phyloP scores from a whole-genome alignment of 1,284 basidiomycete species.

The Ustilago xerochloae region DNA sequence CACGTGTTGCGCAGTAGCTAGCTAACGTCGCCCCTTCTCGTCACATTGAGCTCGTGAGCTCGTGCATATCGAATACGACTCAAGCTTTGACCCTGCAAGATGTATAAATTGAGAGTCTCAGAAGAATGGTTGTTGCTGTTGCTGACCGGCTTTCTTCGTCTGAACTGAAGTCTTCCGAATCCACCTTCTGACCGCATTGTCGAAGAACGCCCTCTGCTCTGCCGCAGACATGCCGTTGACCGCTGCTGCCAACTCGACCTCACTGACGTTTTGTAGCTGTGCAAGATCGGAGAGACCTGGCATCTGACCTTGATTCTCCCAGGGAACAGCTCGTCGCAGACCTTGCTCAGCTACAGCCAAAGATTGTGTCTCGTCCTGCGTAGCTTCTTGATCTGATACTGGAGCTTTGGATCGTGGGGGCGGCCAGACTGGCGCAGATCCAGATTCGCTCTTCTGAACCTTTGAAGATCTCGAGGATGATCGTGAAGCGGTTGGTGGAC shows the following conservation, averaged over 20 bases:
- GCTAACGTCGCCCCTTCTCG: too few species aligned
- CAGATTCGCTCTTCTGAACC: background rate
- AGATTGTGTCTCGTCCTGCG: conserved; percentile 24
- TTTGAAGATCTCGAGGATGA: conserved; percentile 5
- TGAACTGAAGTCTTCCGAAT: conserved; percentile 12
- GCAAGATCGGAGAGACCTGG: conserved; percentile 26
- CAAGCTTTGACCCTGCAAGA: background rate
- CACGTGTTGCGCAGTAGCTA: too few species aligned
- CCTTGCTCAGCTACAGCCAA: conserved; percentile 24
- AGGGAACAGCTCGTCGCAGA: conserved; percentile 9
- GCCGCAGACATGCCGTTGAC: conserved; percentile 29
- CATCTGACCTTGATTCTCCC: background rate
- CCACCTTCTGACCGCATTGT: conserved; percentile 28
- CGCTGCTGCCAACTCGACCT: conserved; percentile 24
- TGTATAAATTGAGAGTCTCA: background rate
- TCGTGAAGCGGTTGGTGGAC: background rate
- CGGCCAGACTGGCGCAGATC: conserved; percentile 18
- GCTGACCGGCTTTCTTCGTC: conserved; percentile 7
- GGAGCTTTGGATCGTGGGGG: conserved; percentile 8
- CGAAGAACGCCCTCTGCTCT: conserved; percentile 30
- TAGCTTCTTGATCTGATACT: background rate
- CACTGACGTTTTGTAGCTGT: conserved; percentile 21
- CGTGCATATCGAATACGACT: too few species aligned
- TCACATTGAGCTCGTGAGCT: too few species aligned
- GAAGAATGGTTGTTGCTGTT: conserved; percentile 28